Conservation (phyloP, 192 early-diverging fungal species). For the Coemansia sp. region DNA sequence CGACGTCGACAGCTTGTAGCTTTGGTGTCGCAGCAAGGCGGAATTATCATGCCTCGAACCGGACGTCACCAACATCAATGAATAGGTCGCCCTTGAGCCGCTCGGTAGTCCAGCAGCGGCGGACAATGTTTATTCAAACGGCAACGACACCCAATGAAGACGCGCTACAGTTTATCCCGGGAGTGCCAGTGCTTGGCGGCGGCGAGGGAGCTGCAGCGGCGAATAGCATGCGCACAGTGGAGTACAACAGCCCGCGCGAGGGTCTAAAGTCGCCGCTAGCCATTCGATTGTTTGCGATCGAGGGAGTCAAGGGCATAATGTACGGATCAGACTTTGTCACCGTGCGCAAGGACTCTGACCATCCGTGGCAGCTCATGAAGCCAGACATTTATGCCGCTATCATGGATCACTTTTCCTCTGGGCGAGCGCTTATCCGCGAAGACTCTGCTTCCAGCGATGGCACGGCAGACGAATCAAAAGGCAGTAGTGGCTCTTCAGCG, state of each 20-base stretch:
- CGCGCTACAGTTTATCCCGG: constrained; percentile 96
- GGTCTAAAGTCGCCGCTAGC: constrained; percentile 85
- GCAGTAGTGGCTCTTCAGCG: neutral
- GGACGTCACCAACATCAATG: neutral
- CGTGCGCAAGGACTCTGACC: constrained; percentile 82
- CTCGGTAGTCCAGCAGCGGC: constrained; percentile 14
- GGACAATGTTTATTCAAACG: constrained; percentile 84
- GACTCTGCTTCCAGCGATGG: constrained; percentile 33
- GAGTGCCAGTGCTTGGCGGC: constrained; percentile 69
- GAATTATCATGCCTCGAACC: neutral
- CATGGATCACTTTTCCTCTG: constrained; percentile 90
- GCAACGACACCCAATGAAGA: constrained; percentile 92
- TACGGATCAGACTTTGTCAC: constrained; percentile 95
- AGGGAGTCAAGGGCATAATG: constrained; percentile 87
- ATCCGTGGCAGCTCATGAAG: constrained; percentile 96
- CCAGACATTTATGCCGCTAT: constrained; percentile 95
- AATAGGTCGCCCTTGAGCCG: neutral
- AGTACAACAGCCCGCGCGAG: constrained; percentile 78
- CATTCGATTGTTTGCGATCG: constrained; percentile 85
- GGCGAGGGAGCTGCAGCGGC: constrained; percentile 8
- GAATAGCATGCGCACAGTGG: constrained; percentile 61
- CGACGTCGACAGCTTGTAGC: neutral
- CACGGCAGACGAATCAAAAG: constrained; percentile 10
- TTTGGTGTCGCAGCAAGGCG: neutral
- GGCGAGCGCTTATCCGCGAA: constrained; percentile 69